Conservation (phyloP, 768 basidiomycete species). For the Termitomyces sp. region DNA sequence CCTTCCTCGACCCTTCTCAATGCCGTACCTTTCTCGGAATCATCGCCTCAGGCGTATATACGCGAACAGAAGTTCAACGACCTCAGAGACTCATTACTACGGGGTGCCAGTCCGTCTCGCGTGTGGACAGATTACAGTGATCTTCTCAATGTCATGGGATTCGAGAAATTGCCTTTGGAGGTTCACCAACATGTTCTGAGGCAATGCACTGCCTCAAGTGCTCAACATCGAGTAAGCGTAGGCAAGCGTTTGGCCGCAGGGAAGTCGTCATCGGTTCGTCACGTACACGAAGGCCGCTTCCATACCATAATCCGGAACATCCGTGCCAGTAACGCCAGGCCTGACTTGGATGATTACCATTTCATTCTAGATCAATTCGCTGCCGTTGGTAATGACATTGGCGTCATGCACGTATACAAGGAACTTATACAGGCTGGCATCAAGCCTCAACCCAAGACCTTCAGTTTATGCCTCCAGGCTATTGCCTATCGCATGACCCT, state of each 20-base stretch:
- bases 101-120: conserved; percentile 34
- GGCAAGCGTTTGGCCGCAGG: conserved; percentile 34
- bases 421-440: conserved; percentile 46
- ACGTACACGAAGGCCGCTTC: conserved; percentile 62
- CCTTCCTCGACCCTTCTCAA: conserved; percentile 8
- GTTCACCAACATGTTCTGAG: conserved; percentile 68
- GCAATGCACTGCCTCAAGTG: conserved; percentile 48
- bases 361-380: conserved; percentile 73
- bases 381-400: conserved; percentile 63
- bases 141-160: conserved; percentile 42
- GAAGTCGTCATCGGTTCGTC: conserved; percentile 30
- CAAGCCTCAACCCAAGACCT: conserved; percentile 48
- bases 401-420: conserved; percentile 52
- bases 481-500: conserved; percentile 63
- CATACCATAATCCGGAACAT: conserved; percentile 68
- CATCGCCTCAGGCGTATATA: conserved; percentile 8
- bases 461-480: conserved; percentile 60
- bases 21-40: background rate
- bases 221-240: conserved; percentile 38
- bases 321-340: conserved; percentile 40
- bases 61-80: conserved; percentile 18
- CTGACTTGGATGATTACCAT: conserved; percentile 65
- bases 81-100: conserved; percentile 26
- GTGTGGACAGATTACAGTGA: conserved; percentile 65
- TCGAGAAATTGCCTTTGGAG: conserved; percentile 50